Evolutionary conservation across 1,139 yeast genomes (phyloP).

Genomic region (Sugiyamaella paludigena): DNA sequence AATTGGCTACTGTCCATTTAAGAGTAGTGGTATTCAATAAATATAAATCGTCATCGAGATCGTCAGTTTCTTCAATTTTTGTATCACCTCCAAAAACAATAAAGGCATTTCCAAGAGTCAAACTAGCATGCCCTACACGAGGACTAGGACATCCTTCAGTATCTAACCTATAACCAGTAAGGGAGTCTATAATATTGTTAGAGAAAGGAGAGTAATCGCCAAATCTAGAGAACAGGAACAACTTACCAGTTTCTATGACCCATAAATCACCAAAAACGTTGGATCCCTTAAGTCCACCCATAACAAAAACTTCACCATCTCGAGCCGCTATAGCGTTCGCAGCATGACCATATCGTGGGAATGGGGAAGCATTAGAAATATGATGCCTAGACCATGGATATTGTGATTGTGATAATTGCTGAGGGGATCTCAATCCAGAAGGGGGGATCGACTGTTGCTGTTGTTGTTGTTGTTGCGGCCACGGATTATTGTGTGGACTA

Average conservation of each 20-base stretch:
- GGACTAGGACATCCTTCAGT: conserved; percentile 84
- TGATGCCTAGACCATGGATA: conserved; percentile 77
- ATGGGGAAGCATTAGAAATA: conserved; percentile 69
- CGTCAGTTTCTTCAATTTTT: conserved; percentile 70
- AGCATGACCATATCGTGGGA: conserved; percentile 93
- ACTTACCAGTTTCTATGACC: conserved; percentile 48
- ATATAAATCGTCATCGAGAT: conserved; percentile 84
- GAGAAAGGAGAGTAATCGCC: not conserved
- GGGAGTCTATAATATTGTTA: conserved; percentile 31
- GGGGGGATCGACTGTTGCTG: conserved; percentile 8
- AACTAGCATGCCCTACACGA: conserved; percentile 93
- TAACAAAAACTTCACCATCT: conserved; percentile 76
- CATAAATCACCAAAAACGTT: conserved; percentile 95
- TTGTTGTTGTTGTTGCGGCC: not conserved
- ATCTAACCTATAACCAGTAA: conserved; percentile 62
- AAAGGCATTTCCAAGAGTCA: conserved; percentile 91
- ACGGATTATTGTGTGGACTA: not conserved
- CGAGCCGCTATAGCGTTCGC: conserved; percentile 71
- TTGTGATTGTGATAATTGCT: conserved; percentile 32
- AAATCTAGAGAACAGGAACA: not conserved
- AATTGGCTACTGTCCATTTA: conserved; percentile 88
- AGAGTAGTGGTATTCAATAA: conserved; percentile 84
- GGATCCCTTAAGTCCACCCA: conserved; percentile 94
- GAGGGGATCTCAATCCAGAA: conserved; percentile 4
- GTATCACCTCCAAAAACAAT: conserved; percentile 97